These are phyloP conservation scores for Ciborinia camelliae DNA, from an alignment of 2,329 filamentous ascomycete genomes.

Conservation along the genomic window DNA sequence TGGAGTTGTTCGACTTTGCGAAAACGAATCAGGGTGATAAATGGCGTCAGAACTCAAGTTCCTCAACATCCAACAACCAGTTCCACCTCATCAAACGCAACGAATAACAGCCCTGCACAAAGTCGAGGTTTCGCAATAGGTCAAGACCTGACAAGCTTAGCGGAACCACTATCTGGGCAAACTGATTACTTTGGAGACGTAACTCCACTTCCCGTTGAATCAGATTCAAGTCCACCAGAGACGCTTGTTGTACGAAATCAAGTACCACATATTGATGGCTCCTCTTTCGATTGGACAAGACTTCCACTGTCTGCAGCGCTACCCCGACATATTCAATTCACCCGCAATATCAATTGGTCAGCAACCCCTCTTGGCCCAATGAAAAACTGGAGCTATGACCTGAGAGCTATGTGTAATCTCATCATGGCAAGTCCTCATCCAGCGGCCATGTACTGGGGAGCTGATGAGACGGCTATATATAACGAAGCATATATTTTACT, in stretches of 20 bases:
- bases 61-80: slow-evolving; percentile 10
- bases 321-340: slow-evolving; percentile 69
- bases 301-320: slow-evolving; percentile 61
- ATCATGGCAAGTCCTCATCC: slow-evolving; percentile 77
- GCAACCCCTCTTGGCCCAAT: slow-evolving; percentile 72
- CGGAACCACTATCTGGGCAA: neutral
- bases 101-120: neutral
- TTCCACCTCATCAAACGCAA: neutral
- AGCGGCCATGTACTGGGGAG: slow-evolving; percentile 76
- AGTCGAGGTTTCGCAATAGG: neutral
- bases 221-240: neutral
- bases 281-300: slow-evolving; percentile 75
- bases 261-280: slow-evolving; percentile 21
- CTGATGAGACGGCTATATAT: slow-evolving; percentile 65
- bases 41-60: slow-evolving; percentile 44
- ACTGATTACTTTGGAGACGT: slow-evolving; percentile 34
- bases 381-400: slow-evolving; percentile 65
- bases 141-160: neutral
- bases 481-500: slow-evolving; percentile 69
- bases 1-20: slow-evolving; percentile 72
- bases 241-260: neutral
- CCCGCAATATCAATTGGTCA: slow-evolving; percentile 69
- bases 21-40: slow-evolving; percentile 65
- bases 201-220: slow-evolving; percentile 18
- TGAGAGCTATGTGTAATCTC: slow-evolving; percentile 75